phyloP scores from a whole-genome alignment of 768 basidiomycete species.

The Suillus hirtellus region DNA sequence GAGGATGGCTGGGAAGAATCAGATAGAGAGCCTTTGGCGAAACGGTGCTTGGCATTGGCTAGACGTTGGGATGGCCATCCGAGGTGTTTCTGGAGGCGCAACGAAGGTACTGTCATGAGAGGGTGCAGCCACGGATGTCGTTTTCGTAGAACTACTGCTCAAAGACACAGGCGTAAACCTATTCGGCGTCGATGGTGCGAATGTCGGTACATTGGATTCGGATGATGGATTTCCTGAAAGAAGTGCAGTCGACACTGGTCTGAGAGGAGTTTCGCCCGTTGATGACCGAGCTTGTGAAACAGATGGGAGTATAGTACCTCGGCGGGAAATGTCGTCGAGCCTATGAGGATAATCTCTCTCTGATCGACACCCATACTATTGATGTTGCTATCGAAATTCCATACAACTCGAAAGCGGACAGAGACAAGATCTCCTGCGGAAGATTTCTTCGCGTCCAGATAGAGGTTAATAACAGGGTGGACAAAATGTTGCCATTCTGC shows the following conservation, averaged over 20 bases:
- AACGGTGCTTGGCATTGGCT: slow-evolving; percentile 2
- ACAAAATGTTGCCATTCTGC: slow-evolving; percentile 79
- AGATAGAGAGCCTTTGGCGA: slow-evolving; percentile 26
- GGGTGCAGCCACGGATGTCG: neutral
- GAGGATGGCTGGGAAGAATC: slow-evolving; percentile 35
- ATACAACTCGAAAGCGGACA: slow-evolving; percentile 63
- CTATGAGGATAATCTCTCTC: slow-evolving; percentile 66
- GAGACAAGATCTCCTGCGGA: slow-evolving; percentile 55
- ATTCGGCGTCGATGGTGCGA: slow-evolving; percentile 11
- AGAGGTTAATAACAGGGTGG: slow-evolving; percentile 64
- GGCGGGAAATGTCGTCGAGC: slow-evolving; percentile 16
- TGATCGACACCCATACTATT: slow-evolving; percentile 42
- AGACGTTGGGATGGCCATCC: neutral
- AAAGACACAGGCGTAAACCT: slow-evolving; percentile 14
- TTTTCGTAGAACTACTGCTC: neutral
- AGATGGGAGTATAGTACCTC: slow-evolving; percentile 16
- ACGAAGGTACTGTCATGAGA: slow-evolving; percentile 31
- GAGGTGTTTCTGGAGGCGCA: slow-evolving; percentile 28
- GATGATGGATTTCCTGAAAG: neutral
- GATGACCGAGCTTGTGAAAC: slow-evolving; percentile 12
- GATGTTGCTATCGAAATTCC: slow-evolving; percentile 50
- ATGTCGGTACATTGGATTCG: slow-evolving; percentile 5
- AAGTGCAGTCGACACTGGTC: neutral
- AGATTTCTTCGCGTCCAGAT: slow-evolving; percentile 60
- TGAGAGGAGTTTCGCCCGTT: neutral